Conservation (phyloP, 805 yeast species). For the Candida glaebosa region DNA sequence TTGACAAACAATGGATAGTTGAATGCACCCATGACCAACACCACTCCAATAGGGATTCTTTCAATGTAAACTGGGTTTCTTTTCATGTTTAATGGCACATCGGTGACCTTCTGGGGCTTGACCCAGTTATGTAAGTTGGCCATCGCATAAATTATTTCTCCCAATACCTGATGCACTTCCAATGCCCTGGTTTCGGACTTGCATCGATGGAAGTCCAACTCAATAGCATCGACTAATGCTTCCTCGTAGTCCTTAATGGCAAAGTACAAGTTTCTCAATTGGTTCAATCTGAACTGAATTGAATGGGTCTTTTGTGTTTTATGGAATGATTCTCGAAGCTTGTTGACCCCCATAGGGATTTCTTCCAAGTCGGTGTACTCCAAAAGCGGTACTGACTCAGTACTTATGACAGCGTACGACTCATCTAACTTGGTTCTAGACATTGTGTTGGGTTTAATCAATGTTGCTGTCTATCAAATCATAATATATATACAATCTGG, state of each 20-base stretch:
- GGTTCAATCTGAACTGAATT: slow-evolving; percentile 55
- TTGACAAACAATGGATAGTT: slow-evolving; percentile 72
- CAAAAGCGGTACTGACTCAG: slow-evolving; percentile 12
- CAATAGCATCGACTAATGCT: slow-evolving; percentile 53
- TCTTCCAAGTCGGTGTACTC: slow-evolving; percentile 45
- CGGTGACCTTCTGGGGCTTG: slow-evolving; percentile 43
- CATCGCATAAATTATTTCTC: slow-evolving; percentile 60
- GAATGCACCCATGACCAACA: slow-evolving; percentile 73
- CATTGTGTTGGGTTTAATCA: neutral
- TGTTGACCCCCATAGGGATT: slow-evolving; percentile 46
- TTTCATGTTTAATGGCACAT: slow-evolving; percentile 32
- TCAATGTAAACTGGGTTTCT: slow-evolving; percentile 31
- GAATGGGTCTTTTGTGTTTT: slow-evolving; percentile 45
- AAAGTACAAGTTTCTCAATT: slow-evolving; percentile 64
- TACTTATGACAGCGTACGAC: neutral
- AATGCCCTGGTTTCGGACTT: slow-evolving; percentile 55
- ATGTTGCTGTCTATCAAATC: too few relatives aligned
- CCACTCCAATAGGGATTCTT: slow-evolving; percentile 54
- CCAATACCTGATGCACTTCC: slow-evolving; percentile 51
- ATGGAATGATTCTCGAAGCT: slow-evolving; percentile 42
- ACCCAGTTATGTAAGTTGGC: slow-evolving; percentile 59
- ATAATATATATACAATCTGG: too few relatives aligned
- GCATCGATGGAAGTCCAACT: slow-evolving; percentile 65
- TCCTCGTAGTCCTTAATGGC: slow-evolving; percentile 58
- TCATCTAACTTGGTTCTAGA: neutral